phyloP scores from a whole-genome alignment of 768 basidiomycete genomes.

The Hygrophorus pudorinus region DNA sequence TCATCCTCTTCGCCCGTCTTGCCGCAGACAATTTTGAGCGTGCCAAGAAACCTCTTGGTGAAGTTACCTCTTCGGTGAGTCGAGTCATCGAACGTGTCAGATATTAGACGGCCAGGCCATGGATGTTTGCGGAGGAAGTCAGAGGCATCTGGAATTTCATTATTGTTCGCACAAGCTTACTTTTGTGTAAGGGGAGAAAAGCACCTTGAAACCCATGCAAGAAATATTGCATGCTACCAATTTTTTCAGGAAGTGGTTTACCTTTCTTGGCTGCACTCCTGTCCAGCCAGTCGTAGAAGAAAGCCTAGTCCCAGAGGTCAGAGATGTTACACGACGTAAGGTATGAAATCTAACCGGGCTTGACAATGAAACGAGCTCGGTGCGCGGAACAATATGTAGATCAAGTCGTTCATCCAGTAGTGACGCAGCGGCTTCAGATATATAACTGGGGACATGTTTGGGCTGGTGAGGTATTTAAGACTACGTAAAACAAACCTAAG shows the following conservation, averaged over 20 bases:
- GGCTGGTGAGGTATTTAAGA: not conserved
- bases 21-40: conserved; percentile 77
- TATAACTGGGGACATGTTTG: conserved; percentile 42
- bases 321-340: not conserved
- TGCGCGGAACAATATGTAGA: conserved; percentile 77
- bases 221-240: conserved; percentile 87
- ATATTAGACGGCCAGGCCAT: conserved; percentile 77
- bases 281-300: conserved; percentile 91
- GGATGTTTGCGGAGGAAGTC: conserved; percentile 81
- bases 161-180: not conserved
- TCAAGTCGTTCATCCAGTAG: conserved; percentile 66
- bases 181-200: not conserved
- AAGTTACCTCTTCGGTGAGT: conserved; percentile 63
- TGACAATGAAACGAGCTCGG: conserved; percentile 73
- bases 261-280: conserved; percentile 75
- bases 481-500: conserved; percentile 44
- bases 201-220: conserved; percentile 72
- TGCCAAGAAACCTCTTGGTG: conserved; percentile 56
- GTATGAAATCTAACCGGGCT: conserved; percentile 43
- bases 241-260: conserved; percentile 76
- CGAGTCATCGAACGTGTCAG: conserved; percentile 81
- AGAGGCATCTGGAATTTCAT: conserved; percentile 53
- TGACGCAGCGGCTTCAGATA: conserved; percentile 85
- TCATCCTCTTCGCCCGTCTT: conserved; percentile 70
- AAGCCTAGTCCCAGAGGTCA: conserved; percentile 39